Evolutionary conservation across 805 yeast genomes (phyloP).

Genomic region (Debaryomyces tyrocola): DNA sequence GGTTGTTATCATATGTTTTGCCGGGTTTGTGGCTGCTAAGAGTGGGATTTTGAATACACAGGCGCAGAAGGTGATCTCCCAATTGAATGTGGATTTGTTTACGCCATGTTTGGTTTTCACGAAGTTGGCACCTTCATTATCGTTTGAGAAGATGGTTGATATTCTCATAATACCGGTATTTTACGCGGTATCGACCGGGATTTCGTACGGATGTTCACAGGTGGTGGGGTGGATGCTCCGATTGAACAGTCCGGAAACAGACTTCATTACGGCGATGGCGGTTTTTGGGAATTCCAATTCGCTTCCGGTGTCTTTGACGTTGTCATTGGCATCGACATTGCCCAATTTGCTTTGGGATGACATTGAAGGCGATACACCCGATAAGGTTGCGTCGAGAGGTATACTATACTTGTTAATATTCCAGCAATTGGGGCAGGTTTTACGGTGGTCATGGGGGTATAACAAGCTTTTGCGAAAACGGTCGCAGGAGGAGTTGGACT

Average conservation of each 20-base stretch:
- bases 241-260: constrained; percentile 73
- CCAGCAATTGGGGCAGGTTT: constrained; percentile 80
- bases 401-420: constrained; percentile 70
- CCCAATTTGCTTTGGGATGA: constrained; percentile 79
- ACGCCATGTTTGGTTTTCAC: constrained; percentile 94
- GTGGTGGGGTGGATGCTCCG: constrained; percentile 51
- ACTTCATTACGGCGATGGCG: constrained; percentile 95
- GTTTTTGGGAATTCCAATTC: constrained; percentile 96
- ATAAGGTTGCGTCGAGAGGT: constrained; percentile 76
- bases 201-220: constrained; percentile 65
- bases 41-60: constrained; percentile 64
- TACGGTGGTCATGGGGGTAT: constrained; percentile 88
- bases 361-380: constrained; percentile 61
- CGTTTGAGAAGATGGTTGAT: constrained; percentile 75
- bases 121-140: constrained; percentile 66
- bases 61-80: constrained; percentile 76
- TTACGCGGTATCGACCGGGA: constrained; percentile 77
- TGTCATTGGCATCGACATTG: constrained; percentile 73
- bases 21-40: constrained; percentile 85
- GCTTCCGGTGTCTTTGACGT: constrained; percentile 85
- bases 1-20: constrained; percentile 80
- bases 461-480: constrained; percentile 63
- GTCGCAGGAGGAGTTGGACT: constrained; percentile 34
- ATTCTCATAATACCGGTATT: constrained; percentile 82
- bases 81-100: constrained; percentile 84